phyloP scores from a whole-genome alignment of 83 land plant genomes.

The Picea abies region DNA sequence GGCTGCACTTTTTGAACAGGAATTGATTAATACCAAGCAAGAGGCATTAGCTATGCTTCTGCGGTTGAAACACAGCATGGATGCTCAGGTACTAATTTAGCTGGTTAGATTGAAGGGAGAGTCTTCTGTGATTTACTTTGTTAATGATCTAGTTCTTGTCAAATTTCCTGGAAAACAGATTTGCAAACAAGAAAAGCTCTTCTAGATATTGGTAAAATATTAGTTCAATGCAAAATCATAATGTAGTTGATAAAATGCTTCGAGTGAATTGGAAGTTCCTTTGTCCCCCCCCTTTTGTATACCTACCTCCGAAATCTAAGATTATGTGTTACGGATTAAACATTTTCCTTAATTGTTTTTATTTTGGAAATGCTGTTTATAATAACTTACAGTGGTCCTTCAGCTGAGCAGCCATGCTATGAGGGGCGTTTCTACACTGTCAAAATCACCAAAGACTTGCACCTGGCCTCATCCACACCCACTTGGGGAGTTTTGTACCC shows the following conservation, averaged over 20 bases:
- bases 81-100: constrained; percentile 31
- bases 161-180: background rate
- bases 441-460: no score
- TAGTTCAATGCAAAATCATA: background rate
- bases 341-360: background rate
- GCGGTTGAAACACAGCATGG: constrained; percentile 24
- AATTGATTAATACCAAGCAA: constrained; percentile 24
- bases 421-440: no score
- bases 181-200: background rate
- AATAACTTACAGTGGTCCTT: no score
- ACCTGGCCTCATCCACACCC: no score
- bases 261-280: background rate
- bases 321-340: background rate
- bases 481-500: no score
- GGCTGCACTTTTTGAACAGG: constrained; percentile 26
- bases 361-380: no score
- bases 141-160: background rate
- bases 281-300: background rate
- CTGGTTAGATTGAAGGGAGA: background rate
- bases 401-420: no score
- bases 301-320: background rate
- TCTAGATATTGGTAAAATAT: background rate
- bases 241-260: background rate
- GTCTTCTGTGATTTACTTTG: background rate
- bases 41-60: constrained; percentile 32